phyloP scores from a whole-genome alignment of 2,329 filamentous ascomycete species.

The Fusarium mexicanum region DNA sequence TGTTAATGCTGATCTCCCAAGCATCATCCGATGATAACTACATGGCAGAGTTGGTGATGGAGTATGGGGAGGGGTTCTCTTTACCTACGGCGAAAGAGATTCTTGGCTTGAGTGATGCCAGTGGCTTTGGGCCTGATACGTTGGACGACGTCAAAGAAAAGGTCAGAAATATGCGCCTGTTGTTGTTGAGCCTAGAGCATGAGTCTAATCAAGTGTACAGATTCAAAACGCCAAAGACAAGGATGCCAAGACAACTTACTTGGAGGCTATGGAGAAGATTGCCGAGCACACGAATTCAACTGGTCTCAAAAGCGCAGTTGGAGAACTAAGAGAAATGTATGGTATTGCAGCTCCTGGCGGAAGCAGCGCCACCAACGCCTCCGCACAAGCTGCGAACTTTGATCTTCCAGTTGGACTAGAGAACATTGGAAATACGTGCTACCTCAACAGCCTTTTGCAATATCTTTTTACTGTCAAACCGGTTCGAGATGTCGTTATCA shows the following conservation, averaged over 20 bases:
- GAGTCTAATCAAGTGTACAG: constrained; percentile 35
- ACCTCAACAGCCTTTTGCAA: constrained; percentile 94
- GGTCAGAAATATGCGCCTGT: constrained; percentile 28
- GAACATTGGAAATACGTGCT: constrained; percentile 98
- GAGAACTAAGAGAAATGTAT: constrained; percentile 41
- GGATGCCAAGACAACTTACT: constrained; percentile 45
- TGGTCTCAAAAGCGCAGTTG: constrained; percentile 43
- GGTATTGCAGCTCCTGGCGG: constrained; percentile 33
- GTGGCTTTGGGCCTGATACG: constrained; percentile 40
- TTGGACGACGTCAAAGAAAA: constrained; percentile 43
- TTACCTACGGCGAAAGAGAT: constrained; percentile 47
- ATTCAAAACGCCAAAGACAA: constrained; percentile 41
- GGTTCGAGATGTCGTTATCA: constrained; percentile 80
- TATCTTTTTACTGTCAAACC: constrained; percentile 92
- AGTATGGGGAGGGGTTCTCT: constrained; percentile 50
- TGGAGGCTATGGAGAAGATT: constrained; percentile 50
- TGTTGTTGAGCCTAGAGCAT: not conserved
- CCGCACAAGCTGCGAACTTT: constrained; percentile 43
- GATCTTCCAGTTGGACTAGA: constrained; percentile 84
- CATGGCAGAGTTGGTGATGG: constrained; percentile 47
- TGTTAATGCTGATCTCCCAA: constrained; percentile 49
- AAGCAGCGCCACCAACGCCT: not conserved
- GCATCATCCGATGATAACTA: constrained; percentile 49
- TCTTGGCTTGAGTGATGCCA: constrained; percentile 41
- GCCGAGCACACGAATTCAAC: constrained; percentile 46